These are phyloP conservation scores for Madurella mycetomatis DNA, from an alignment of 2,329 filamentous ascomycete genomes.

Conservation along the genomic window DNA sequence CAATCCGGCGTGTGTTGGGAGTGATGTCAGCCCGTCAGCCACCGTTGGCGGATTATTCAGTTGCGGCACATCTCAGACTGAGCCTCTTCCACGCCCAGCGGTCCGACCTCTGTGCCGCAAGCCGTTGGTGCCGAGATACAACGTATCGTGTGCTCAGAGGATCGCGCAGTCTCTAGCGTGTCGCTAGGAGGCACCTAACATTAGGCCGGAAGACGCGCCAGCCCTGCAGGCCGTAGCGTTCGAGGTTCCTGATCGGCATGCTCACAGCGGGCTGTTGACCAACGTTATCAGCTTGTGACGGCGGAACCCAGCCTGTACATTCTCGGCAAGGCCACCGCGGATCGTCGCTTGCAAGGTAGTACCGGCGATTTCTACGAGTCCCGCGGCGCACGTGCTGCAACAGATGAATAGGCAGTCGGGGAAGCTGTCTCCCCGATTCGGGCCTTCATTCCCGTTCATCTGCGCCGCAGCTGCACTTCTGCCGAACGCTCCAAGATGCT, in stretches of 20 bases:
- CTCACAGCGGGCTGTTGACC: background rate
- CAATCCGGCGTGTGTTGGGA: background rate
- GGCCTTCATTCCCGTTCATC: background rate
- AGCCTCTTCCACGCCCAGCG: background rate
- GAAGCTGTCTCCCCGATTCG: background rate
- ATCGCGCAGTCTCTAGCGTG: background rate
- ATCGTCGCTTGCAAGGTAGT: constrained; percentile 3
- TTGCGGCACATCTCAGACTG: background rate
- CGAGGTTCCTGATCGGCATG: background rate
- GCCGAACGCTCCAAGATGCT: background rate
- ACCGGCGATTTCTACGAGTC: background rate
- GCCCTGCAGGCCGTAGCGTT: background rate
- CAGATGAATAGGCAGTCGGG: background rate
- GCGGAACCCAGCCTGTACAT: background rate
- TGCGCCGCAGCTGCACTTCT: constrained; percentile 9
- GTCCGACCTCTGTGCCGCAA: constrained; percentile 1
- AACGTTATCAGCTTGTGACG: background rate
- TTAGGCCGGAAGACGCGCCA: background rate
- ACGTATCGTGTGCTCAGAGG: background rate
- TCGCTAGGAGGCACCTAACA: background rate
- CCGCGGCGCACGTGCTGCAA: constrained; percentile 2
- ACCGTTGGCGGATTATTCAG: background rate
- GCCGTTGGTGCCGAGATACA: background rate
- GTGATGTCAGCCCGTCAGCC: background rate
- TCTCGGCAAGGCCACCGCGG: background rate